Conservation (phyloP, 1,284 basidiomycete genomes). For the Agaricales sp. region DNA sequence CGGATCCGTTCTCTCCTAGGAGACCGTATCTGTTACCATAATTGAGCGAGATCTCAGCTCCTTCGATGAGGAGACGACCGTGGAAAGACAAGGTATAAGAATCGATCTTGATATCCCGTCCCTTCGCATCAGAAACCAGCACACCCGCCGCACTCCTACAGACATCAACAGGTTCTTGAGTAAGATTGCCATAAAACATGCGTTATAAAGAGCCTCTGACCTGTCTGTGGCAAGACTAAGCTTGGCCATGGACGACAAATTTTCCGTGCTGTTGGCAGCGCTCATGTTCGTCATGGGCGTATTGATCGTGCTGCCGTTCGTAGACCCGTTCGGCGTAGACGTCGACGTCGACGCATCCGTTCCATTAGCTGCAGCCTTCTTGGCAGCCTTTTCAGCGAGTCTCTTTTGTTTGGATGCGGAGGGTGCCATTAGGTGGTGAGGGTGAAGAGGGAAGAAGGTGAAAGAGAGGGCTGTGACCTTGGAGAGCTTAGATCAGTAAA, state of each 20-base stretch:
- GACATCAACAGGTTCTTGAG: too few relatives aligned
- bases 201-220: slow-evolving; percentile 31
- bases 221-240: slow-evolving; percentile 82
- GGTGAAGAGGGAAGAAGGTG: neutral
- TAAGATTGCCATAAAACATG: too few relatives aligned
- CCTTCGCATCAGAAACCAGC: slow-evolving; percentile 85
- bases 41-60: slow-evolving; percentile 76
- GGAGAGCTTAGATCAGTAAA: too few relatives aligned
- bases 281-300: slow-evolving; percentile 76
- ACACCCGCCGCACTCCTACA: slow-evolving; percentile 82
- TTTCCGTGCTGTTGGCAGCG: slow-evolving; percentile 66
- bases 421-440: slow-evolving; percentile 50
- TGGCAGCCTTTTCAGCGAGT: slow-evolving; percentile 85
- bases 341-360: slow-evolving; percentile 39
- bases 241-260: slow-evolving; percentile 78
- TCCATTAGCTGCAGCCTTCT: slow-evolving; percentile 53
- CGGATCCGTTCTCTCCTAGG: slow-evolving; percentile 94
- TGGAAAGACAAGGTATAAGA: slow-evolving; percentile 96
- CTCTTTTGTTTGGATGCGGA: slow-evolving; percentile 81
- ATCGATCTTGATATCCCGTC: slow-evolving; percentile 96
- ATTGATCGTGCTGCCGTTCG: slow-evolving; percentile 42
- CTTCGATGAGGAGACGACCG: slow-evolving; percentile 88
- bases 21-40: slow-evolving; percentile 96
- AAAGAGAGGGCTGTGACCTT: too few relatives aligned
- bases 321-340: slow-evolving; percentile 54